Evolutionary conservation across 257 asterid species (phyloP).

Genomic region (Solanum commersonii): DNA sequence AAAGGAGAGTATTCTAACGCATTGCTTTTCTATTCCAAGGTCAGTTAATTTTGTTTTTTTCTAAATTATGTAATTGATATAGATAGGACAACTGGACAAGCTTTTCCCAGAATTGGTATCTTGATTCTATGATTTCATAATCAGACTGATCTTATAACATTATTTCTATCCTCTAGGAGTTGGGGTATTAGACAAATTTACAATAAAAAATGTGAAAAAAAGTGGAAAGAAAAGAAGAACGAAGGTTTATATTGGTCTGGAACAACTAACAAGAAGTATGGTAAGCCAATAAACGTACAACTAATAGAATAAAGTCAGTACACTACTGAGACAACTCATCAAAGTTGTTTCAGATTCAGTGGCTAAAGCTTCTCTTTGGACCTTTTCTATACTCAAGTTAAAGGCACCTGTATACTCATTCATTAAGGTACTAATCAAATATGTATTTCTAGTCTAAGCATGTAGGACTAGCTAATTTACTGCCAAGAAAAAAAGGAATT

Average conservation of each 20-base stretch:
- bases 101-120: neutral
- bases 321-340: neutral
- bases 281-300: neutral
- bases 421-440: neutral
- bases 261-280: neutral
- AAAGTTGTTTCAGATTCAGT: neutral
- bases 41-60: neutral
- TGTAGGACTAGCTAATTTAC: neutral
- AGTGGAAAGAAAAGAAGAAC: neutral
- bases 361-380: neutral
- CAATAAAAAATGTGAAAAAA: neutral
- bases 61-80: neutral
- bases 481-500: neutral
- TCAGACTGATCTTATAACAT: no score
- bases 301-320: neutral
- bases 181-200: neutral
- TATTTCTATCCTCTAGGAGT: neutral
- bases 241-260: neutral
- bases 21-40: constrained; percentile 71
- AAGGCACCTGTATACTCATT: neutral
- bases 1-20: constrained; percentile 60
- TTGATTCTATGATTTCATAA: neutral
- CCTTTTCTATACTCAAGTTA: neutral
- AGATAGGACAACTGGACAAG: neutral
- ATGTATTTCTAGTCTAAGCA: neutral